Evolutionary conservation across 441 rosid species (phyloP).

Genomic region (Erodium texanum): DNA sequence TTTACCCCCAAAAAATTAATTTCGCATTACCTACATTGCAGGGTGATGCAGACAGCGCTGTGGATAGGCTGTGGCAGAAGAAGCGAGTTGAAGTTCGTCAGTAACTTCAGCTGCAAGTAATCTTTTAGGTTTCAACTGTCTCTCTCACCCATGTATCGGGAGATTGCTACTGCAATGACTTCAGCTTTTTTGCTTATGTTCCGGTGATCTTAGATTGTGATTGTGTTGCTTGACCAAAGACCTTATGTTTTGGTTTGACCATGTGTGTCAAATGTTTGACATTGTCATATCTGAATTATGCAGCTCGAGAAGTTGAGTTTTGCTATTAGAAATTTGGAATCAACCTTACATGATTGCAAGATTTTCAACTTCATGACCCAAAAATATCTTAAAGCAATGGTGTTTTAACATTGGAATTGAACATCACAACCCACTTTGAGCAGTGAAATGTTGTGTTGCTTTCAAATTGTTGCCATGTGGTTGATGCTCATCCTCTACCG

Average conservation of each 20-base stretch:
- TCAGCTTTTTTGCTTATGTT: neutral
- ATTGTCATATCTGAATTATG: neutral
- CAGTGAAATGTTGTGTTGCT: neutral
- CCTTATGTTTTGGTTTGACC: neutral
- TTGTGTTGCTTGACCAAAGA: neutral
- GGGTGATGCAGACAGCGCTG: neutral
- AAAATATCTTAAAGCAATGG: too few species aligned
- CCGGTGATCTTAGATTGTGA: neutral
- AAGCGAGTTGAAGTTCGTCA: neutral
- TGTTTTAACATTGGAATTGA: too few species aligned
- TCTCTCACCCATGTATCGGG: too few species aligned
- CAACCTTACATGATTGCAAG: too few species aligned
- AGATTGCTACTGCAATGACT: neutral
- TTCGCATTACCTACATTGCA: too few species aligned
- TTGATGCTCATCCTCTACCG: neutral
- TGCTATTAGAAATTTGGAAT: neutral
- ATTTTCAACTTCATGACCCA: too few species aligned
- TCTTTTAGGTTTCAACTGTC: neutral
- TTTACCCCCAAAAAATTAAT: too few species aligned
- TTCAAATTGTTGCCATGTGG: neutral
- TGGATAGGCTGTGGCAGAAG: slow-evolving; percentile 2
- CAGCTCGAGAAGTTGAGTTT: neutral
- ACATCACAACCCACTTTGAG: neutral
- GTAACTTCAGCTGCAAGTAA: neutral
- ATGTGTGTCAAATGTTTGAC: too few species aligned